phyloP scores from a whole-genome alignment of 192 early-diverging fungal genomes.

The Entophlyctis helioformis region DNA sequence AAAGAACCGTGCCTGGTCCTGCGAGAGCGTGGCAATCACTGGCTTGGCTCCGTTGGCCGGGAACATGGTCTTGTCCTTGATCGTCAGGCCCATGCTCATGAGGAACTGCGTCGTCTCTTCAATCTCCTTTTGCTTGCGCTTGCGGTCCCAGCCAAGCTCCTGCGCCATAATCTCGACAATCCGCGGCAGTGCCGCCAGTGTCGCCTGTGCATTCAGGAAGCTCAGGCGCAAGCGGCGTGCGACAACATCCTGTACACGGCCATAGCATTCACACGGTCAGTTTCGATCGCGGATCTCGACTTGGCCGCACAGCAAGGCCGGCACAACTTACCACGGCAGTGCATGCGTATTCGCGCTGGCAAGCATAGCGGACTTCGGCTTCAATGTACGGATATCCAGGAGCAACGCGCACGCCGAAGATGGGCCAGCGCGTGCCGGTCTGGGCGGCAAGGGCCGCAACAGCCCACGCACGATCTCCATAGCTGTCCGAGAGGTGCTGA shows the following conservation, averaged over 20 bases:
- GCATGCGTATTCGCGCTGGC: conserved; percentile 82
- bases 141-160: conserved; percentile 69
- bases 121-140: conserved; percentile 56
- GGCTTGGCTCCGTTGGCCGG: neutral
- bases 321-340: conserved; percentile 52
- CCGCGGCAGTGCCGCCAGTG: conserved; percentile 69
- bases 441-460: conserved; percentile 73
- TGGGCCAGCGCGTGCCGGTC: conserved; percentile 61
- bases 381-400: conserved; percentile 86
- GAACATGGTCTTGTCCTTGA: conserved; percentile 1
- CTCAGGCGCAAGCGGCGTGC: conserved; percentile 82
- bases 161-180: conserved; percentile 85
- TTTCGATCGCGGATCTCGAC: no score
- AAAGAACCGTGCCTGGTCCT: conserved; percentile 22
- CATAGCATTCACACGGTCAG: neutral
- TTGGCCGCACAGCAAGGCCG: no score
- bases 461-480: conserved; percentile 91
- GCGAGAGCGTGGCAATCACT: conserved; percentile 3
- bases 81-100: conserved; percentile 79
- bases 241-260: conserved; percentile 58
- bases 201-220: conserved; percentile 87
- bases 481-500: conserved; percentile 77
- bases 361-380: conserved; percentile 86
- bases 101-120: conserved; percentile 65
- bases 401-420: conserved; percentile 68